Conservation (phyloP, 2,329 filamentous ascomycete genomes). For the Aspergillus sclerotialis region DNA sequence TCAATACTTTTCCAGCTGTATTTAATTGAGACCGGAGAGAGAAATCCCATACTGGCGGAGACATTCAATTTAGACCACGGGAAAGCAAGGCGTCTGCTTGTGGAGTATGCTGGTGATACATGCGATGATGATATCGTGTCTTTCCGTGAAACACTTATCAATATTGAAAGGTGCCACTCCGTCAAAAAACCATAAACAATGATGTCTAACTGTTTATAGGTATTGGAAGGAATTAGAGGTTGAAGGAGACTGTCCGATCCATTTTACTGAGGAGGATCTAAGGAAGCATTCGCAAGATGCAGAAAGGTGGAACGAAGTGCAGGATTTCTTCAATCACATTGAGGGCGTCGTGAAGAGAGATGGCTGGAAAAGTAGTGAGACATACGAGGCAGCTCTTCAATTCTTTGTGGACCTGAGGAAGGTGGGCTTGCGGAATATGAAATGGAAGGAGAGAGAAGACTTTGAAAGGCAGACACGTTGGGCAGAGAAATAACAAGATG, state of each 20-base stretch:
- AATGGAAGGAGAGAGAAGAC: conserved; percentile 20
- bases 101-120: conserved; percentile 15
- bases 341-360: conserved; percentile 27
- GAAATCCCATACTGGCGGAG: conserved; percentile 11
- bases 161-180: conserved; percentile 15
- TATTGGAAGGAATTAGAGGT: conserved; percentile 11
- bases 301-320: conserved; percentile 13
- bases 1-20: conserved; percentile 14
- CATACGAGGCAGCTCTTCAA: conserved; percentile 26
- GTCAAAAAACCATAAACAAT: not conserved
- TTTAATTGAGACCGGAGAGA: conserved; percentile 10
- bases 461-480: conserved; percentile 25
- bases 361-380: conserved; percentile 30
- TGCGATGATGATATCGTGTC: conserved; percentile 19
- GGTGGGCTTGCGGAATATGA: conserved; percentile 21
- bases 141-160: conserved; percentile 17
- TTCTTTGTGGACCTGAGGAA: conserved; percentile 28
- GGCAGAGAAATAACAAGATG: too few species aligned
- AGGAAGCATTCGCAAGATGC: conserved; percentile 6
- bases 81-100: conserved; percentile 13
- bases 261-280: conserved; percentile 11
- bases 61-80: conserved; percentile 15
- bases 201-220: conserved; percentile 5
- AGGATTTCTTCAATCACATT: conserved; percentile 30
- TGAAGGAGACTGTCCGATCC: conserved; percentile 9